Evolutionary conservation across 1,139 yeast genomes (phyloP), one percentile per base, ranked within the genome.

Genomic region (Scheffersomyces stambukii): DNA sequence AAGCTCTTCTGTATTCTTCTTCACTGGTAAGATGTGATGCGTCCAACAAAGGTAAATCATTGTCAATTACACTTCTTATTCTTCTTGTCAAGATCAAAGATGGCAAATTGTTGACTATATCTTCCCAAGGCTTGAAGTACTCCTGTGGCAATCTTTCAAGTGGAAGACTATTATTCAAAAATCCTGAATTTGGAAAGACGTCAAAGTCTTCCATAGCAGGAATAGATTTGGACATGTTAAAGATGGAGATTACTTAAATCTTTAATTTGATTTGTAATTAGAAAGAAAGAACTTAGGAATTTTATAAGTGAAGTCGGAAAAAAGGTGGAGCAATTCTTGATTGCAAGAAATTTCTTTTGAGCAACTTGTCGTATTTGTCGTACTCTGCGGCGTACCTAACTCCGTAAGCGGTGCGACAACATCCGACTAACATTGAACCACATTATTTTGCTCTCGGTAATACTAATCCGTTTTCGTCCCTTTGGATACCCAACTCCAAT

Each of bases 111-210:
- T 58, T 60, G 6, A 70, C 88, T 16, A 85, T 48, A 11, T 50
- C 47, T 50, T 89, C 96, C 97, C 97, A 89, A 3, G 85, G 81
- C 27, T 62, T 59, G 47, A 75, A 85, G 49, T 81, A 84, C 4
- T 52, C 57, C 32, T 74, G 72, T 0, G 88, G 77, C 23, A 89
- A 66, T 21, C 63, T 52, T 21, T 58, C 64, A 13, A 82, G 60
- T 0, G 96, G 96, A 17, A 71, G 57, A 29, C 65, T 63, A 8
- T 69, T 68, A 2, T 96, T 96, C 25, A 89, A 65, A 49, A 89
- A 89, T 23, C 96, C 96, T 0, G 84, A 70, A 19, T 49, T 51
- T 2, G 77, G 74, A 19, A 82, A 80, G 27, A 89, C 74, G 29
- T 79, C 91, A 52, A 74, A 88, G 51, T 79, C 82, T 35, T 64